Percentiles rank a stretch among this genome's conserved stretches.
Evolutionary conservation across 2,329 filamentous ascomycete species (phyloP).

Genomic region (Albifimbria verrucaria): DNA sequence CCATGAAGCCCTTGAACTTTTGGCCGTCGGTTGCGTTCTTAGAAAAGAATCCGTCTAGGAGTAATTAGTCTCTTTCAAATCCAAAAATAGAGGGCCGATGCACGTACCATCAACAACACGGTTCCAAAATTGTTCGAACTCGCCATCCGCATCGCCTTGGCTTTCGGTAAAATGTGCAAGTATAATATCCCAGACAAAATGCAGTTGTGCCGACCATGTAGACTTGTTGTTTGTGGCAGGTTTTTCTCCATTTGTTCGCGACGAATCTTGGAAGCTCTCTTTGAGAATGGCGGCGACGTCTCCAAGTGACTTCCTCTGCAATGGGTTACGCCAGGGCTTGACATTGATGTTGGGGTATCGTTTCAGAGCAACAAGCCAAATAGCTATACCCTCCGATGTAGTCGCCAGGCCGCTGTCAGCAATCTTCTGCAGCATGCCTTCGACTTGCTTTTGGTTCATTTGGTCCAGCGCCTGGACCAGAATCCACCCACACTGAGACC

Average conservation of each 20-base stretch:
- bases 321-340: slow-evolving; percentile 75
- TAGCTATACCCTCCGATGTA: slow-evolving; percentile 83
- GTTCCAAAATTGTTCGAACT: slow-evolving; percentile 79
- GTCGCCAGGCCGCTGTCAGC: slow-evolving; percentile 65
- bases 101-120: slow-evolving; percentile 77
- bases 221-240: slow-evolving; percentile 52
- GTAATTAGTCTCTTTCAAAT: slow-evolving; percentile 17
- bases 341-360: slow-evolving; percentile 61
- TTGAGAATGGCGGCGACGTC: slow-evolving; percentile 75
- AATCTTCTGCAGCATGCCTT: slow-evolving; percentile 61
- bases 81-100: not conserved
- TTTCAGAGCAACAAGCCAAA: slow-evolving; percentile 73
- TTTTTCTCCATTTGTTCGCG: slow-evolving; percentile 40
- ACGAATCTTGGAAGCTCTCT: slow-evolving; percentile 60
- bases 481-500: slow-evolving; percentile 82
- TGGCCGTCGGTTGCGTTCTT: slow-evolving; percentile 79
- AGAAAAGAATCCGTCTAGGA: slow-evolving; percentile 75
- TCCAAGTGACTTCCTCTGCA: slow-evolving; percentile 65
- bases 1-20: slow-evolving; percentile 87
- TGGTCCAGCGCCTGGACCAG: slow-evolving; percentile 70
- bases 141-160: slow-evolving; percentile 32
- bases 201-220: slow-evolving; percentile 75
- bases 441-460: slow-evolving; percentile 55
- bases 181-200: slow-evolving; percentile 85
- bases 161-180: slow-evolving; percentile 50